Base-by-base conservation (phyloP, 2,329 filamentous ascomycete species). In the Beauveria rudraprayagi region DNA sequence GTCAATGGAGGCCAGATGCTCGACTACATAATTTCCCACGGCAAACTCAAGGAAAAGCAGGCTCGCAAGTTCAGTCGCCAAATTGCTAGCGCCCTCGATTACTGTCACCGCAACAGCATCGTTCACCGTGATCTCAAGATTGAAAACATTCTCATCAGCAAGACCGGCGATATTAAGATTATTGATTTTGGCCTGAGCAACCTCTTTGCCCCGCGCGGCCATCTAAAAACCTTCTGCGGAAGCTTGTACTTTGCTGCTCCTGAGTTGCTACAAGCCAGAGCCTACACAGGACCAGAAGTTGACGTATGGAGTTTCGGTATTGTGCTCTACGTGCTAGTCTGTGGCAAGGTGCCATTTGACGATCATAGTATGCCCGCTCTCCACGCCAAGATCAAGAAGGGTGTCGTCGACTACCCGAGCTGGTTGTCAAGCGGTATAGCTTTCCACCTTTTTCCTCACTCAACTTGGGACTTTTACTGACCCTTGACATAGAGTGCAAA, bases 291-390 rank as follows among this genome's bases (percentile, higher is more conserved):
- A 0, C 94, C 94, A 0, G 94, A 99, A 72, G 94, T 99, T 30
- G 94, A 99, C 70, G 85, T 97, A 1, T 99, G 94, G 94, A 97
- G 94, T 77, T 97, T 97, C 75, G 94, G 94, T 24, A 97, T 99
- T 67, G 94, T 99, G 14, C 83, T 99, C 16, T 99, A 97, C 69
- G 94, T 99, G 62, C 77, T 99, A 64, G 94, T 97, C 4, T 97
- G 94, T 71, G 94, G 94, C 57, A 97, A 97, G 74, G 94, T 99
- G 3, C 94, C 94, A 0, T 99, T 99, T 70, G 94, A 99, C 72
- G 94, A 99, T 71, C 94, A 99, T 76, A 97, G 92, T 77, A 99
- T 99, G 92, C 94, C 93, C 41, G 92, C 96, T 65, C 80, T 99
- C 54, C 94, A 99, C 76, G 92, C 93, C 62, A 99, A 99, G 78